Evolutionary conservation across 2,329 filamentous ascomycete genomes (phyloP), one percentile per base, ranked within the genome.

Genomic region (Verticillium albo-atrum): DNA sequence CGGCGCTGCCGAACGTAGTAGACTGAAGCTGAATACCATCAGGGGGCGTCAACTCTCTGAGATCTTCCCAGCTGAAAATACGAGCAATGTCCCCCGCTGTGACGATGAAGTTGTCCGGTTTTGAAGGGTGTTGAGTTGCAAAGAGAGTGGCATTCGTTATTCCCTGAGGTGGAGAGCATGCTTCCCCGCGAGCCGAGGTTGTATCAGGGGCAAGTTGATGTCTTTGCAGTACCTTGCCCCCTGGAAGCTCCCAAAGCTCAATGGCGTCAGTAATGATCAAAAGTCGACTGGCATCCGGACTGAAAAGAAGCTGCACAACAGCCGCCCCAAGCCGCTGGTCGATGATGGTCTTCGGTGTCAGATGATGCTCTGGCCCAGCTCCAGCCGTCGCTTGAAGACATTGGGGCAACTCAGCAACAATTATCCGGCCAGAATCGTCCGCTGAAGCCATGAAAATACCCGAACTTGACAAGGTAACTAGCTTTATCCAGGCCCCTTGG

Each of bases 401-500:
- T 32, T 32, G 30, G 14, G 53, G 34, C 4, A 68, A 55, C 34
- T 66, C 52, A 7, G 55, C 62, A 14, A 69, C 62, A 47, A 71
- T 32, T 15, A 73, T 60, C 9, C 66, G 62, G 14, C 64, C 65
- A 20, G 64, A 62, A 23, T 68, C 63, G 62, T 73, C 69, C 3
- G 67, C 69, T 26, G 68, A 70, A 26, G 68, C 56, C 14, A 71
- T 55, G n/a, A 68, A 25, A 20, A 61, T 61, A 3, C 42, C 59
- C 15, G 62, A 25, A 47, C 68, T 60, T 17, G 60, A 59, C 14
- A 65, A 61, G 1, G 61, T 61, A 25, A 72, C 56, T 27, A 37
- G 23, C 6, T 62, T 56, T 6, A 72, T 62, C 6, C 60, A 63
- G 27, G 64, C 58, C 2, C 61, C 61, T 27, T 54, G 35, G 3